Base-by-base conservation (phyloP, 2,329 filamentous ascomycete species). In the Colletotrichum liriopes region DNA sequence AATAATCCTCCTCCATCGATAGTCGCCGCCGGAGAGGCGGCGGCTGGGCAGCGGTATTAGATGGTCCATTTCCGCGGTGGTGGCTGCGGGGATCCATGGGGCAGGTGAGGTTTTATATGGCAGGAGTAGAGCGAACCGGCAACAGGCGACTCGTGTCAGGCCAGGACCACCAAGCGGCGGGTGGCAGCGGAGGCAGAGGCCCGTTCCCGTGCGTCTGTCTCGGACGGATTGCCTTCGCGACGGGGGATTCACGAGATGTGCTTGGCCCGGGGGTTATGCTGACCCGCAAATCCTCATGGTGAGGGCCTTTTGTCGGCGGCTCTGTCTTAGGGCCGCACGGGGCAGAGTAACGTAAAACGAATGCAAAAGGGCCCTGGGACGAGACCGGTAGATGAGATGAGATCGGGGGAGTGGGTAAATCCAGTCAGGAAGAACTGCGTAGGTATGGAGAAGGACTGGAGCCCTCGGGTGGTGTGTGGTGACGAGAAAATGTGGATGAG, bases 1-100 rank as follows among this genome's bases (percentile, higher is more conserved):
- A 84, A 76, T 86, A 80, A 76, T 89, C 86, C 81, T 89, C 86
- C 78, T 89, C 87, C 82, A 88, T 87, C 61, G 87, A 89, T 76
- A 87, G 83, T 76, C 84, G 83, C 80, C 83, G 83, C 78, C 84
- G 81, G 71, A 81, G 78, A 74, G 80, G 82, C 81, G 82, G 80
- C 77, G 79, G 78, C 77, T 80, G 76, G 74, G 77, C 75, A 75
- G 76, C 75, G 69, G 76, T 77, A 78, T 76, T 76, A 69, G 73
- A 67, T 68, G 74, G 73, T 71, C 73, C 75, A 76, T 77, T 73
- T 69, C 72, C 74, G 59, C 64, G 18, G 41, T 72, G 23, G 58
- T 76, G 35, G 58, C 51, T 73, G 66, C 55, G 70, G 59, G 69
- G 73, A 73, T 77, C 79, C 79, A 81, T 81, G 78, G 73, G 74